Base-by-base conservation (phyloP, 2,329 filamentous ascomycete genomes). In the Penicillium capsulatum region DNA sequence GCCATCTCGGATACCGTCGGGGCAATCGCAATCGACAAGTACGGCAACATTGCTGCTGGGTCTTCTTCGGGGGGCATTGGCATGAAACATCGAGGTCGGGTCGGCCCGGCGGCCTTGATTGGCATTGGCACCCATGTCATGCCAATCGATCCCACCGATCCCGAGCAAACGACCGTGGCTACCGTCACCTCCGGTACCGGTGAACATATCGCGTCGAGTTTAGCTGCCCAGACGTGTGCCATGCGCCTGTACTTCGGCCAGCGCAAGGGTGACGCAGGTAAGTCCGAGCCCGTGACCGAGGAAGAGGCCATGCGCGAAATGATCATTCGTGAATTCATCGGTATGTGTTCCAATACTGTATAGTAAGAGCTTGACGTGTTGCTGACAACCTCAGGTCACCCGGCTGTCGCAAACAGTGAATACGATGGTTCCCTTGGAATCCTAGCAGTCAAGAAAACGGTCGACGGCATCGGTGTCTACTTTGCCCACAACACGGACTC, bases 1-100 rank as follows among this genome's bases (percentile, higher is more conserved):
- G 76, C 84, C 56, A 75, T 98, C 53, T 94, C 84, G 2, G 92
- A 98, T 69, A 98, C 92, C 9, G 89, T 98, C 43, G 92, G 94
- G 31, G 92, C 90, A 17, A 95, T 98, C 58, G 92, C 89, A 8
- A 83, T 98, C 48, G 92, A 98, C 58, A 76, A 77, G 34, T 79
- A 76, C 53, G 92, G 92, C 11, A 83, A 84, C 42, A 95, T 98
- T 59, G 91, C 94, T 3, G 92, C 91, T 3, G 92, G 85, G 11
- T 95, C 92, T 2, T 98, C 92, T 2, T 98, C 94, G 11, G 92
- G 92, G 4, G 92, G 92, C 1, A 98, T 98, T 60, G 91, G 92
- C 17, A 96, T 98, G 91, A 98, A 98, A 62, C 90, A 95, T 64
- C 80, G 81, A 44, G 94, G 92, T 4, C 84, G 92, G 24, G 78